A percentile compares a stretch with the other conserved stretches of the same genome.
Evolutionary conservation across 495 filamentous ascomycete genomes (phyloP).

Genomic region (Podospora pseudopauciseta): DNA sequence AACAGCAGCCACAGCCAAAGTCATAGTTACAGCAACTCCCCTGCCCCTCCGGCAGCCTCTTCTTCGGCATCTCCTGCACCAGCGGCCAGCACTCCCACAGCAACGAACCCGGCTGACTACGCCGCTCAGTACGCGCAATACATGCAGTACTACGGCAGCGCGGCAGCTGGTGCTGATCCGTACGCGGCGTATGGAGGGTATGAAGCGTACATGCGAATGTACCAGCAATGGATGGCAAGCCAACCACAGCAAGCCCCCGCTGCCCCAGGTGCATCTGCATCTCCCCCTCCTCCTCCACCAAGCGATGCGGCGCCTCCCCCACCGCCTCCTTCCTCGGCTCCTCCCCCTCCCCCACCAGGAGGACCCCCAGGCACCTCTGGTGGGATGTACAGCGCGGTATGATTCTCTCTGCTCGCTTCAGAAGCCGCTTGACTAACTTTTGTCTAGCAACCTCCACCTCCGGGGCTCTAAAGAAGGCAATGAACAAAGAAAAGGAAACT

Average conservation of each 20-base stretch:
- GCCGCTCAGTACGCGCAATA: constrained; percentile 83
- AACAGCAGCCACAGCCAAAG: constrained; percentile 29
- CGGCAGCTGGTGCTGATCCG: constrained; percentile 56
- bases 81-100: constrained; percentile 35
- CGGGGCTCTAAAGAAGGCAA: neutral
- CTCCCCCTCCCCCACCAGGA: constrained; percentile 62
- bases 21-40: constrained; percentile 35
- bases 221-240: constrained; percentile 60
- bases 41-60: constrained; percentile 33
- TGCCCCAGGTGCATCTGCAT: constrained; percentile 43
- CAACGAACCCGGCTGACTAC: constrained; percentile 51
- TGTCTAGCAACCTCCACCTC: constrained; percentile 17
- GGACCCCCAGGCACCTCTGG: constrained; percentile 50
- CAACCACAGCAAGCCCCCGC: constrained; percentile 47
- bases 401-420: constrained; percentile 19
- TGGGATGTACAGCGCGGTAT: constrained; percentile 63
- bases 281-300: constrained; percentile 61
- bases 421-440: constrained; percentile 22
- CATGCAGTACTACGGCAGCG: constrained; percentile 45
- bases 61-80: constrained; percentile 33
- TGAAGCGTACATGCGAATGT: constrained; percentile 63
- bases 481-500: no score
- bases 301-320: constrained; percentile 52
- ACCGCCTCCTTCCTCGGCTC: constrained; percentile 57
- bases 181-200: constrained; percentile 94